Evolutionary conservation across 2,329 filamentous ascomycete genomes (phyloP), one percentile per base, ranked within the genome.

Genomic region (Colletotrichum caudatum): DNA sequence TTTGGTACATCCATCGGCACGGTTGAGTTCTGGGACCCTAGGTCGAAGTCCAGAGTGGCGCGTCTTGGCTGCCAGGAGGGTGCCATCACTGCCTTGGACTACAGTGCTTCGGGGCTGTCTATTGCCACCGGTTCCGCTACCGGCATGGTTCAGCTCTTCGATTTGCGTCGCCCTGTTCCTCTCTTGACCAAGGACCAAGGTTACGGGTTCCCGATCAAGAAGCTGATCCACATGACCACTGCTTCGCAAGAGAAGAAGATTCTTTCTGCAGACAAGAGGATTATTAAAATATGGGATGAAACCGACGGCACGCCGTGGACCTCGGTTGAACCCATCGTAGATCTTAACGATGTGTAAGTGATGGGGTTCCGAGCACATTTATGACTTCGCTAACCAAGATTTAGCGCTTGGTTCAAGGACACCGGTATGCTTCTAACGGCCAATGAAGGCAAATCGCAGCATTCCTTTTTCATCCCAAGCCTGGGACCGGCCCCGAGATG

Each of bases 281-380:
- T 97, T 76, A 97, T 99, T 84, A 99, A 99, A 83, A 90, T 99
- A 57, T 99, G 95, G 94, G 94, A 98, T 77, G 90, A 93, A 72
- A 84, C 87, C 44, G 91, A 91, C 69, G 96, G 96, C 67, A 90
- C 91, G 29, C 93, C 95, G 5, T 99, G 96, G 95, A 98, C 96
- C 0, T 96, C 94, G 1, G 93, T 98, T 56, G 96, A 99, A 78
- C 96, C 96, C 2, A 89, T 94, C 9, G 96, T 98, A 8, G 96
- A 99, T 79, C 90, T 99, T 76, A 98, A 98, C 81, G 92, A 94
- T 73, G 94, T 99, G 69, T 72, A 56, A 72, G 69, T 64, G 51
- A 3, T 18, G 39, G 33, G 8, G 23, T 14, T n/a, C 8, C 35
- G 29, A 20, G 8, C 9, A 16, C 20, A 33, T 48, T 54, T 39